phyloP scores from a whole-genome alignment of 1,139 yeast genomes.

The Geotrichum fermentans region DNA sequence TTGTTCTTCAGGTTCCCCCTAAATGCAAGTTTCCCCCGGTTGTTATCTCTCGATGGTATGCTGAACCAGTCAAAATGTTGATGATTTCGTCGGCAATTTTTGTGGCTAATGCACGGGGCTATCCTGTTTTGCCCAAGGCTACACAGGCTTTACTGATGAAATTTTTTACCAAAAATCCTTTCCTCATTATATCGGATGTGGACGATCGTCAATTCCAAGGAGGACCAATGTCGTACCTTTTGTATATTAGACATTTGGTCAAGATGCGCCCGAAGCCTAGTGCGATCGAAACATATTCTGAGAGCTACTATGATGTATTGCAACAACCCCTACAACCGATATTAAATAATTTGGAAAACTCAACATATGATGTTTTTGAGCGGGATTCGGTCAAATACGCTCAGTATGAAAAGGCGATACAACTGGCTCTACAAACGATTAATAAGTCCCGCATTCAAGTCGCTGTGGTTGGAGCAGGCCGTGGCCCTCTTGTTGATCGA shows the following conservation, averaged over 20 bases:
- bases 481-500: constrained; percentile 70
- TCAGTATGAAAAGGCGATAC: constrained; percentile 62
- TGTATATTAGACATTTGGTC: constrained; percentile 50
- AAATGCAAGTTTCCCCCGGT: constrained; percentile 42
- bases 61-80: constrained; percentile 58
- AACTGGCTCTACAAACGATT: constrained; percentile 48
- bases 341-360: constrained; percentile 49
- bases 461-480: constrained; percentile 79
- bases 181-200: constrained; percentile 35
- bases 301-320: constrained; percentile 40
- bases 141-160: constrained; percentile 46
- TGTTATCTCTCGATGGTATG: constrained; percentile 53
- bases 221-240: constrained; percentile 45
- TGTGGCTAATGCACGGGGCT: constrained; percentile 52
- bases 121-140: constrained; percentile 56
- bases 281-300: constrained; percentile 37
- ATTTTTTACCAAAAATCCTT: constrained; percentile 36
- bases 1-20: constrained; percentile 53
- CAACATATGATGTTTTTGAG: constrained; percentile 66
- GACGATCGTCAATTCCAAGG: constrained; percentile 36
- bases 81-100: constrained; percentile 51
- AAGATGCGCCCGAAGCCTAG: constrained; percentile 36
- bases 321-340: constrained; percentile 72
- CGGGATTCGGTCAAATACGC: constrained; percentile 62
- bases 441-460: constrained; percentile 33